These are phyloP conservation scores for Amanita phalloides DNA, from an alignment of 768 basidiomycete species.

Conservation along the genomic window DNA sequence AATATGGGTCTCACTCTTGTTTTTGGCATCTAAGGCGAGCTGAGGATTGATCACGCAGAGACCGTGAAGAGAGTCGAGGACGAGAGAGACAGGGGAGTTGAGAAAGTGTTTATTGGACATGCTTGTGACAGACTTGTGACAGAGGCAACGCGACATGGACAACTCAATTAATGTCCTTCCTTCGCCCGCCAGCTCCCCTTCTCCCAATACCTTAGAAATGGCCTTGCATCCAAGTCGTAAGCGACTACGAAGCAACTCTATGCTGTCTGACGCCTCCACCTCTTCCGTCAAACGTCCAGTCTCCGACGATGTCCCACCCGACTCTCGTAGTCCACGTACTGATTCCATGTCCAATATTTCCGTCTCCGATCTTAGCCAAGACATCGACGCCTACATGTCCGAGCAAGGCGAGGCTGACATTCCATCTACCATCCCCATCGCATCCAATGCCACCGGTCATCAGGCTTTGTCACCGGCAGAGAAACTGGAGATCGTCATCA, in stretches of 20 bases:
- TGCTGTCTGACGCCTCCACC: conserved; percentile 60
- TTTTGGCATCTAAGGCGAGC: conserved; percentile 54
- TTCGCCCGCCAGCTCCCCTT: conserved; percentile 35
- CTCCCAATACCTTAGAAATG: conserved; percentile 26
- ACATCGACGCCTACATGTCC: conserved; percentile 63
- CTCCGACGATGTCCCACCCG: conserved; percentile 49
- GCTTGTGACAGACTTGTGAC: background rate
- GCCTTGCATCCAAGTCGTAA: conserved; percentile 40
- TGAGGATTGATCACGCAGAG: conserved; percentile 62
- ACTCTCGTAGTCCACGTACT: conserved; percentile 26
- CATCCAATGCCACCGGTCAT: conserved; percentile 12
- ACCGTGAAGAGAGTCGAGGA: conserved; percentile 70
- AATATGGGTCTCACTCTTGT: conserved; percentile 46
- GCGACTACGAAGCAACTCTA: conserved; percentile 66
- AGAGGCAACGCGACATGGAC: background rate
- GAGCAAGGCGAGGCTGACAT: conserved; percentile 38
- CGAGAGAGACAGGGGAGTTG: conserved; percentile 60
- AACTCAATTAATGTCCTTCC: conserved; percentile 17
- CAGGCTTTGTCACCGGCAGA: conserved; percentile 24
- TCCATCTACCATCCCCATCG: conserved; percentile 17
- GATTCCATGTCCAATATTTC: conserved; percentile 34
- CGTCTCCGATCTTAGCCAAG: conserved; percentile 32
- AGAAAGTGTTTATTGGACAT: conserved; percentile 62
- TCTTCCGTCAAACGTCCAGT: conserved; percentile 74
- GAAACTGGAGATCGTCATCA: conserved; percentile 41